Evolutionary conservation across 495 filamentous ascomycete genomes (phyloP).

Genomic region (Annulohypoxylon moriforme): DNA sequence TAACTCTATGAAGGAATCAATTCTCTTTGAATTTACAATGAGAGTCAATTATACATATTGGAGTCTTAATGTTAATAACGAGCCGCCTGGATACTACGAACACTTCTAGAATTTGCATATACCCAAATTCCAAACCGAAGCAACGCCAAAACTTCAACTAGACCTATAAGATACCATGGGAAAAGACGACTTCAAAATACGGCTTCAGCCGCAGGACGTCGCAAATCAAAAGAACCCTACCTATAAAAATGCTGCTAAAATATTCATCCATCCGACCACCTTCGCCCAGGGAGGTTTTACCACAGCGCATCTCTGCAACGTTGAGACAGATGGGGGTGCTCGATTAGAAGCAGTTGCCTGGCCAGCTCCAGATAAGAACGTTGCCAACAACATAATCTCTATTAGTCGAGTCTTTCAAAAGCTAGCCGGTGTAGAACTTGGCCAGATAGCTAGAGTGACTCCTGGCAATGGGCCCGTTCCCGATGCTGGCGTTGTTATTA

Average conservation of each 20-base stretch:
- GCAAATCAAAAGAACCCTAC: conserved; percentile 46
- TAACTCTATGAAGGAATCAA: not conserved
- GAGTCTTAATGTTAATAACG: not conserved
- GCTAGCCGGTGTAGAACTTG: conserved; percentile 41
- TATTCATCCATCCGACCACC: conserved; percentile 48
- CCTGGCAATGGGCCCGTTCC: conserved; percentile 41
- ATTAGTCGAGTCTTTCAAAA: conserved; percentile 47
- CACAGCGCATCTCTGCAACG: conserved; percentile 41
- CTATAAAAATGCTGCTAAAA: conserved; percentile 48
- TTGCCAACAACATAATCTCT: conserved; percentile 48
- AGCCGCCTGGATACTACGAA: conserved; percentile 1
- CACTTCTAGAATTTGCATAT: conserved; percentile 7
- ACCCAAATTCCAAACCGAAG: not conserved
- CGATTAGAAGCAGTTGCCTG: conserved; percentile 46
- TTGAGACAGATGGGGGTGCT: conserved; percentile 31
- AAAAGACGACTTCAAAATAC: conserved; percentile 47
- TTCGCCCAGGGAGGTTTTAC: conserved; percentile 46
- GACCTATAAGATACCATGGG: conserved; percentile 21
- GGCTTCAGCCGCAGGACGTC: conserved; percentile 48
- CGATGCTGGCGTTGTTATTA: conserved; percentile 41
- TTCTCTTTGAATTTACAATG: not conserved
- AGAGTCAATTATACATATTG: not conserved
- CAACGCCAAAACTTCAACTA: conserved; percentile 2
- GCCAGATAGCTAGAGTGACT: conserved; percentile 43
- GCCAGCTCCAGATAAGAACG: conserved; percentile 47